phyloP scores from a whole-genome alignment of 345 rosid species.

The Adansonia digitata region DNA sequence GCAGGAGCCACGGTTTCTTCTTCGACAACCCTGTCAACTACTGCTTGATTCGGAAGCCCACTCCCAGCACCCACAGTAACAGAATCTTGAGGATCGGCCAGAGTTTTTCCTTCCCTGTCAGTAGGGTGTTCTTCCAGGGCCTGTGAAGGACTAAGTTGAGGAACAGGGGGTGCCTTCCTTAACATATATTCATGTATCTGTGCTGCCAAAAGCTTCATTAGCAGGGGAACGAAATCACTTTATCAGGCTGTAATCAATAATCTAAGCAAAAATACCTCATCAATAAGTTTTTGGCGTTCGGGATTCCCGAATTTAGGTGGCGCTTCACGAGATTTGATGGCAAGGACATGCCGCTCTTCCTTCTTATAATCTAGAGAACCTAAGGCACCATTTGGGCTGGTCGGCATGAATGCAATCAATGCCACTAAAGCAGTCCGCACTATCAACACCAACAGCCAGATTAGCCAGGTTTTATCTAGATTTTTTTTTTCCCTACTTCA shows the following conservation, averaged over 20 bases:
- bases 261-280: constrained; percentile 48
- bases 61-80: constrained; percentile 14
- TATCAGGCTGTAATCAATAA: neutral
- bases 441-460: constrained; percentile 33
- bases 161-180: constrained; percentile 68
- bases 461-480: constrained; percentile 6
- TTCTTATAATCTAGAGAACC: constrained; percentile 90
- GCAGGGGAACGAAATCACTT: neutral
- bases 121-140: constrained; percentile 22
- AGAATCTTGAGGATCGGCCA: constrained; percentile 13
- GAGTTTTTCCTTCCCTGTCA: constrained; percentile 21
- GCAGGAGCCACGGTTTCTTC: constrained; percentile 36
- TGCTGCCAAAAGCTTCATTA: constrained; percentile 7
- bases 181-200: constrained; percentile 91
- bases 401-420: constrained; percentile 95
- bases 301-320: constrained; percentile 69
- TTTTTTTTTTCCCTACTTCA: neutral
- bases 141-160: constrained; percentile 31
- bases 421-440: constrained; percentile 95
- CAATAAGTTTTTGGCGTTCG: constrained; percentile 84
- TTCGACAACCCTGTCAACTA: constrained; percentile 41
- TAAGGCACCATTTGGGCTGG: constrained; percentile 84
- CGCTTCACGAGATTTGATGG: constrained; percentile 78
- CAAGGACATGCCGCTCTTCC: constrained; percentile 73
- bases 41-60: constrained; percentile 24